Base-by-base conservation (phyloP, 768 basidiomycete species). In the Galerina sulciceps region DNA sequence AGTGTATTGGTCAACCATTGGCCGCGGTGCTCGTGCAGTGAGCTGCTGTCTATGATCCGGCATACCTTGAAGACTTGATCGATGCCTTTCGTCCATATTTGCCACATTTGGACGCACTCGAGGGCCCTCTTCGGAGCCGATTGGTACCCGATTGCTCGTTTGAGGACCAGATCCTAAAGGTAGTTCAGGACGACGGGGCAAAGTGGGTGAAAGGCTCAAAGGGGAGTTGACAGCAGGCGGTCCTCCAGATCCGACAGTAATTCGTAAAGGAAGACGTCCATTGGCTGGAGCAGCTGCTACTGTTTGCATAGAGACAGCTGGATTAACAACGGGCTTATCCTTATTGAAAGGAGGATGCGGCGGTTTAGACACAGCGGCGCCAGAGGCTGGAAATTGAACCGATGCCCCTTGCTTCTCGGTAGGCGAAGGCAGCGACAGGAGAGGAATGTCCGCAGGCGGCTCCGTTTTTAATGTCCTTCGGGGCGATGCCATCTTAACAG, bases 71-170 rank as follows among this genome's bases (percentile, higher is more conserved):
- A 48, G 17, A 52, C 42, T 47, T 17, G 37, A 35, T 47, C 47
- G 62, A 8, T 36, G 22, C 64, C 66, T 60, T 43, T 61, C 57
- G 47, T 47, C 44, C 3, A 31, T 31, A 2, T 38, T 23, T 18
- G 48, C 47, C 22, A 57, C 37, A 37, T 66, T 64, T 4, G 65
- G 65, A n/a, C 61, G 65, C 60, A 69, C 65, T 41, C 59, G 56
- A 20, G 56, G 51, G 36, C 40, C 42, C 13, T 57, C 44, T 44
- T 52, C 44, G 40, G 36, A 53, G 36, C 34, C 23, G 23, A 15
- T 38, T 2, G 49, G 4, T 22, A 14, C 9, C 10, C 49, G 49
- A 40, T 22, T 3, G 14, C 4, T 23, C 13, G 42, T 34, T 10
- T 42, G 47, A 23, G 36, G 14, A 22, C 52, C 36, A 36, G 35